phyloP scores from a whole-genome alignment of 371 early-diverging fungal genomes.

The Capniomyces stellatus region DNA sequence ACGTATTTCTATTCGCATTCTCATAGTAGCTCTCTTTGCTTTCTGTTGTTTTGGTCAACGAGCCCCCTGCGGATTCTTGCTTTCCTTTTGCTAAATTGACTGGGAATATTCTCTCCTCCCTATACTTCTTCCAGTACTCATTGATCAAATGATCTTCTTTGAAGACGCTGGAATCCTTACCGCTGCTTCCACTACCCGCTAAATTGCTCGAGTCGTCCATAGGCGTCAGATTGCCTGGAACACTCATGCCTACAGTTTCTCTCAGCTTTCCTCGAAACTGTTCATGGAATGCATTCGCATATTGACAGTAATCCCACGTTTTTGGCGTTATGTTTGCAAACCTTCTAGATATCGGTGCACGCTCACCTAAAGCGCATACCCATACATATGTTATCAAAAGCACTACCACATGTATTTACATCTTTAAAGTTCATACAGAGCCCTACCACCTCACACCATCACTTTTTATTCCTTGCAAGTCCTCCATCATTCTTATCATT shows the following conservation, averaged over 20 bases:
- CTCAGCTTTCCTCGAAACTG: neutral
- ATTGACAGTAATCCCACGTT: slow-evolving; percentile 4
- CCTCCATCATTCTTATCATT: neutral
- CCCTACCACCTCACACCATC: no score
- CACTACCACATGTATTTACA: neutral
- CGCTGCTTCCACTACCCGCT: no score
- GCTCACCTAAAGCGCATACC: neutral
- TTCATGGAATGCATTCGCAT: slow-evolving; percentile 3
- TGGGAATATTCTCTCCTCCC: neutral
- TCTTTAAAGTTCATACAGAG: neutral
- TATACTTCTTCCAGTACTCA: slow-evolving; percentile 1
- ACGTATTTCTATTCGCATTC: slow-evolving; percentile 1
- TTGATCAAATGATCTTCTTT: no score
- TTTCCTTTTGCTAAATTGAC: neutral
- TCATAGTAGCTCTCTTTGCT: neutral
- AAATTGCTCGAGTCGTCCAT: neutral
- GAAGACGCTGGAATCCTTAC: neutral
- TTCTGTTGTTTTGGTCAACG: neutral
- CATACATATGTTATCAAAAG: neutral
- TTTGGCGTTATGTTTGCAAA: slow-evolving; percentile 4
- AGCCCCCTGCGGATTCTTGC: neutral
- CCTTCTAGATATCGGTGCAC: slow-evolving; percentile 2
- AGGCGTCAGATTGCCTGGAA: neutral
- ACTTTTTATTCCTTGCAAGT: neutral
- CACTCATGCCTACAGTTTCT: neutral